Evolutionary conservation across 2,329 filamentous ascomycete genomes (phyloP).

Genomic region (Penicillium palitans): DNA sequence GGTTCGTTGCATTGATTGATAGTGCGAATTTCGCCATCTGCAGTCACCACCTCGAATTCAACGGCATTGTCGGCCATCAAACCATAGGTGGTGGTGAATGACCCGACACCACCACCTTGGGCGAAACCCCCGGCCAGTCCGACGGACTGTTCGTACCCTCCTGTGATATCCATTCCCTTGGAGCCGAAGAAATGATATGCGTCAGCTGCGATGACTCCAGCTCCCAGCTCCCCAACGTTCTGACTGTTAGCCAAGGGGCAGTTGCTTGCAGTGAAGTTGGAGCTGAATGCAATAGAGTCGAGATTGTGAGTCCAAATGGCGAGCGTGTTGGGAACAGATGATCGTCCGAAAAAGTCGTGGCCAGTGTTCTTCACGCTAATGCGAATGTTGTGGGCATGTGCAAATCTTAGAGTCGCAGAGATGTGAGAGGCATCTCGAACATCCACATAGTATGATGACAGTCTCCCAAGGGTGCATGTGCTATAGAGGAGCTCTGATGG

Average conservation of each 20-base stretch:
- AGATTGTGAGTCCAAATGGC: slow-evolving; percentile 46
- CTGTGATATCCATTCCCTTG: slow-evolving; percentile 10
- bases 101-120: slow-evolving; percentile 56
- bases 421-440: slow-evolving; percentile 3
- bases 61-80: slow-evolving; percentile 55
- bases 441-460: slow-evolving; percentile 10
- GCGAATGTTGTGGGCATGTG: slow-evolving; percentile 32
- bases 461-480: slow-evolving; percentile 2
- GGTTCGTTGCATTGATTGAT: slow-evolving; percentile 46
- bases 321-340: slow-evolving; percentile 39
- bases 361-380: slow-evolving; percentile 57
- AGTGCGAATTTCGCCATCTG: slow-evolving; percentile 48
- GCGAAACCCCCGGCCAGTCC: slow-evolving; percentile 52
- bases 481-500: background rate
- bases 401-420: slow-evolving; percentile 2
- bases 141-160: slow-evolving; percentile 38
- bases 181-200: slow-evolving; percentile 11
- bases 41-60: slow-evolving; percentile 51
- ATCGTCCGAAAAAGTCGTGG: slow-evolving; percentile 52
- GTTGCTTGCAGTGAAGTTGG: slow-evolving; percentile 19
- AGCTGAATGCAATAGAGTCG: slow-evolving; percentile 32
- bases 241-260: slow-evolving; percentile 40
- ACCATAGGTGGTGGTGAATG: slow-evolving; percentile 46
- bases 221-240: slow-evolving; percentile 44
- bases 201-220: slow-evolving; percentile 16